phyloP scores from a whole-genome alignment of 148 eudicot species.

The Dysphania ambrosioides region DNA sequence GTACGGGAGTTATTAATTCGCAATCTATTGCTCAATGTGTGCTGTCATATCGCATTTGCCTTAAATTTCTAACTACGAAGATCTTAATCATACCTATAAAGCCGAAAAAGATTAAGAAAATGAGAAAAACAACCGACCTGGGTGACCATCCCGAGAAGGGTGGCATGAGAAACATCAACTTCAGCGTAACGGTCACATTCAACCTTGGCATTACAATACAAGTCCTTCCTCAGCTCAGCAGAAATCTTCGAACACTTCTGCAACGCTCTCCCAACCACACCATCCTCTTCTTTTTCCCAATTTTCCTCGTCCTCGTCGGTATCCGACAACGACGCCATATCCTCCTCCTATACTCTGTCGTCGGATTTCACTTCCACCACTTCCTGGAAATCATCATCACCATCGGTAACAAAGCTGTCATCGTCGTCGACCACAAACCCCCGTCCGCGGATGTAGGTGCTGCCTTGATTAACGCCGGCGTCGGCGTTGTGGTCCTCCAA shows the following conservation, averaged over 20 bases:
- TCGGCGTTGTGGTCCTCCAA: constrained; percentile 47
- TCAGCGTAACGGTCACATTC: constrained; percentile 57
- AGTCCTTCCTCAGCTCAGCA: constrained; percentile 65
- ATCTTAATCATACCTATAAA: background rate
- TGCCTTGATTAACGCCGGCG: background rate
- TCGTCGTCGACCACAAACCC: constrained; percentile 73
- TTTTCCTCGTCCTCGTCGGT: constrained; percentile 35
- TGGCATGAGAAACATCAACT: constrained; percentile 60
- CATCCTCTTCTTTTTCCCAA: constrained; percentile 49
- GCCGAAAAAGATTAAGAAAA: background rate
- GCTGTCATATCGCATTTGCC: no score
- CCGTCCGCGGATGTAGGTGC: constrained; percentile 27
- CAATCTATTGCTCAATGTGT: no score
- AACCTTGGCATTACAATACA: constrained; percentile 50
- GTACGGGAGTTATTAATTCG: no score
- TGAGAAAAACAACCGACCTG: constrained; percentile 47
- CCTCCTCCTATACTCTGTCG: constrained; percentile 27
- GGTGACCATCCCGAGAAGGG: constrained; percentile 85
- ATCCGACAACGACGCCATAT: constrained; percentile 28
- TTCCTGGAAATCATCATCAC: constrained; percentile 30
- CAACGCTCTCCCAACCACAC: constrained; percentile 83
- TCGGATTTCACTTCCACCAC: constrained; percentile 33
- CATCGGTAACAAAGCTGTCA: constrained; percentile 37
- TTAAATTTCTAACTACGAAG: background rate
- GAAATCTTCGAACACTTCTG: constrained; percentile 80